A percentile compares a stretch with the other conserved stretches of the same genome.
These are phyloP conservation scores for Fusarium bactridioides DNA, from an alignment of 2,329 filamentous ascomycete species.

Conservation along the genomic window DNA sequence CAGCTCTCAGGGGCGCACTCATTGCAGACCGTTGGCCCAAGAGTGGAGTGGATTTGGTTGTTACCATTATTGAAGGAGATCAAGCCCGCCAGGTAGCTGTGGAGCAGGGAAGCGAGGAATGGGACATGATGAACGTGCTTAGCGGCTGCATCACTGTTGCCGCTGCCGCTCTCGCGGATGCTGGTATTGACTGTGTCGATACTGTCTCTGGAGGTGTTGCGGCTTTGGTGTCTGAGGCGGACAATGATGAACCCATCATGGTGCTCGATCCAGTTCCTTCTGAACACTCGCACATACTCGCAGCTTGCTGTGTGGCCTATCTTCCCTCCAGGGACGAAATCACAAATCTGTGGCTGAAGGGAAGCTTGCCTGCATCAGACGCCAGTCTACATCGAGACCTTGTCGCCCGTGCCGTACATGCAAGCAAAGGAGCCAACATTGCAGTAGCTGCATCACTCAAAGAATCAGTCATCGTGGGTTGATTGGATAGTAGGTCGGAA, in stretches of 20 bases:
- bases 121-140: constrained; percentile 91
- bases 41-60: constrained; percentile 92
- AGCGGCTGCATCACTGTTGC: constrained; percentile 93
- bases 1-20: constrained; percentile 85
- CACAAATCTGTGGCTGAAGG: constrained; percentile 94
- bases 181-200: constrained; percentile 95
- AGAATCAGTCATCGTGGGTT: constrained; percentile 45
- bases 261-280: constrained; percentile 84
- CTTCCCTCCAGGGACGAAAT: constrained; percentile 87
- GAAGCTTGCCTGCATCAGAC: constrained; percentile 59
- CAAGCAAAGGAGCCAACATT: constrained; percentile 49
- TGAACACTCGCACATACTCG: constrained; percentile 79
- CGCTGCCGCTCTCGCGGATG: constrained; percentile 90
- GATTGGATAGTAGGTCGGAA: neutral
- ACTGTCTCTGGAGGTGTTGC: constrained; percentile 89
- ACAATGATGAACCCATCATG: constrained; percentile 52
- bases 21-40: constrained; percentile 98
- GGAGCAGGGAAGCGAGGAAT: constrained; percentile 67
- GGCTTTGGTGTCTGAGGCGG: constrained; percentile 67
- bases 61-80: constrained; percentile 93
- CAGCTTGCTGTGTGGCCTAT: constrained; percentile 91
- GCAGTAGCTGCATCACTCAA: constrained; percentile 46
- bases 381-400: constrained; percentile 45
- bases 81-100: constrained; percentile 69
- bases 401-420: constrained; percentile 52